Conservation (phyloP, 2,329 filamentous ascomycete genomes). For the Rhynchosporium secalis region DNA sequence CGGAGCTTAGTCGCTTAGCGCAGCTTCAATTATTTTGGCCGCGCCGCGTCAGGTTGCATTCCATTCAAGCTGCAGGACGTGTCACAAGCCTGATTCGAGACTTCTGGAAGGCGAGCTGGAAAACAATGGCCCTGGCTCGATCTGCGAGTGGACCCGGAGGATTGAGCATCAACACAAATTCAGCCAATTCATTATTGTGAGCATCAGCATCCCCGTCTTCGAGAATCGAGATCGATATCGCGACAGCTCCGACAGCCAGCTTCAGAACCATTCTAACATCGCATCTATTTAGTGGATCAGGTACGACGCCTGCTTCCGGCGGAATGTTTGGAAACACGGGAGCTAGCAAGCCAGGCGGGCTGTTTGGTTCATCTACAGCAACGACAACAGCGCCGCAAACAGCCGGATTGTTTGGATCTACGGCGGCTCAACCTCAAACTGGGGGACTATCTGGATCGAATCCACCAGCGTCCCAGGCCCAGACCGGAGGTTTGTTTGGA, state of each 20-base stretch:
- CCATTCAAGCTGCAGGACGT: slow-evolving; percentile 12
- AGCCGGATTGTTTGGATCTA: slow-evolving; percentile 40
- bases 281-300: slow-evolving; percentile 34
- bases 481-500: slow-evolving; percentile 40
- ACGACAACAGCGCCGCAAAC: slow-evolving; percentile 31
- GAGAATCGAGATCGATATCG: slow-evolving; percentile 16
- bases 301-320: slow-evolving; percentile 27
- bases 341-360: slow-evolving; percentile 30
- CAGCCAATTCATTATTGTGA: slow-evolving; percentile 59
- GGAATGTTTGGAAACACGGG: slow-evolving; percentile 32
- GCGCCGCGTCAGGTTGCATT: slow-evolving; percentile 21
- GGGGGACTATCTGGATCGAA: slow-evolving; percentile 39
- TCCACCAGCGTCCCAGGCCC: slow-evolving; percentile 26
- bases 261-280: slow-evolving; percentile 23
- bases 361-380: slow-evolving; percentile 33
- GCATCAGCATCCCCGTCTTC: slow-evolving; percentile 39
- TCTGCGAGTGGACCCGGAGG: slow-evolving; percentile 61
- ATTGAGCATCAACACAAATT: slow-evolving; percentile 63
- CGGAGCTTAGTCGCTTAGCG: slow-evolving; percentile 29
- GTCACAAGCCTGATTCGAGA: slow-evolving; percentile 12
- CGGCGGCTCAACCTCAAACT: slow-evolving; percentile 28
- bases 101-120: slow-evolving; percentile 14
- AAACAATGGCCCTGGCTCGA: slow-evolving; percentile 45
- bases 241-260: slow-evolving; percentile 11
- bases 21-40: slow-evolving; percentile 21